A percentile compares a stretch with the other conserved stretches of the same genome.
phyloP scores from a whole-genome alignment of 208 protist genomes.

The Vickermania spadyakhi region DNA sequence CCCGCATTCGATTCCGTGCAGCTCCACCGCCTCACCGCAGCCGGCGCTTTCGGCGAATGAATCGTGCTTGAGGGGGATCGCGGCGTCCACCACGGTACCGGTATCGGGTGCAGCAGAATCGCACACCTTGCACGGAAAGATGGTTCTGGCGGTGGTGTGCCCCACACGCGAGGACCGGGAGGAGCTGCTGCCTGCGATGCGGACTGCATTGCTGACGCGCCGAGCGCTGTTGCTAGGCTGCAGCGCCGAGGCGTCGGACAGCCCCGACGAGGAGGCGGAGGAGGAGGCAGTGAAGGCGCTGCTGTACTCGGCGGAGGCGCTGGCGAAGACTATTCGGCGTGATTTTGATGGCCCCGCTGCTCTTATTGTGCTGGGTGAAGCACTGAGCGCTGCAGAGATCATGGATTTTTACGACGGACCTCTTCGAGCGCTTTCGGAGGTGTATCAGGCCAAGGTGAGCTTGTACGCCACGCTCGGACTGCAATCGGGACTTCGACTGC shows the following conservation, averaged over 20 bases:
- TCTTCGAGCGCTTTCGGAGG: slow-evolving; percentile 25
- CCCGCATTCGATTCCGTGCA: slow-evolving; percentile 32
- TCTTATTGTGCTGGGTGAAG: background rate
- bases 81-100: background rate
- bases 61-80: background rate
- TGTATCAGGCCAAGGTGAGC: slow-evolving; percentile 19
- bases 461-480: slow-evolving; percentile 25
- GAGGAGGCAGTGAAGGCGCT: background rate
- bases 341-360: background rate
- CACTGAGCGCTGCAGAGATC: background rate
- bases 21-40: background rate
- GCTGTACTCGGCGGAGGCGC: background rate
- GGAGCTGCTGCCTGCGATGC: background rate
- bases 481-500: background rate
- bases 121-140: background rate
- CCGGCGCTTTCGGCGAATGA: background rate
- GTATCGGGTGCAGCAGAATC: background rate
- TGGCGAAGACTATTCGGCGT: background rate
- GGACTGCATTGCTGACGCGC: background rate
- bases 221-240: background rate
- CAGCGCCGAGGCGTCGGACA: background rate
- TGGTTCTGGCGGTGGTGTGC: background rate
- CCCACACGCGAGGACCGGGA: background rate
- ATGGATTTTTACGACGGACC: slow-evolving; percentile 27
- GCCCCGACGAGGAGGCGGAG: background rate